Evolutionary conservation across 1,284 basidiomycete genomes (phyloP).

Genomic region (Hymenochaete sp.): DNA sequence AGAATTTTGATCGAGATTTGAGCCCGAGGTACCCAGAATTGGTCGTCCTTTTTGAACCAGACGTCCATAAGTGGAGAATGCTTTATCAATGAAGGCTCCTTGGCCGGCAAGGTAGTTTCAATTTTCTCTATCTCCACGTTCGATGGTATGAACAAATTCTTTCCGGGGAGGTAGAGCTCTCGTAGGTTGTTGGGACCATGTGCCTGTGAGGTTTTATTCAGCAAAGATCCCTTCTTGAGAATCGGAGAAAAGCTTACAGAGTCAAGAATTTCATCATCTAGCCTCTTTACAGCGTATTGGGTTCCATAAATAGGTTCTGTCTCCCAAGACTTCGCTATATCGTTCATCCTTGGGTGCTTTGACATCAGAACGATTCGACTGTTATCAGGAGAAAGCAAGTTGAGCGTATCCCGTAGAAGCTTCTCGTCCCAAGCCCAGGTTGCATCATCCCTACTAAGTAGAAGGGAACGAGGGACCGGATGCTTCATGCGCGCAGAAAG

Average conservation of each 20-base stretch:
- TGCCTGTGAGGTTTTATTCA: no score
- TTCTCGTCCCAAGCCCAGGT: slow-evolving; percentile 71
- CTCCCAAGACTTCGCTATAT: slow-evolving; percentile 46
- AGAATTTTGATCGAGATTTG: slow-evolving; percentile 62
- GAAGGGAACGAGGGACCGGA: slow-evolving; percentile 73
- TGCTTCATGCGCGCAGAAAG: slow-evolving; percentile 74
- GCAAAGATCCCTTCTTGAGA: no score
- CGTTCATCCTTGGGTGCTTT: slow-evolving; percentile 52
- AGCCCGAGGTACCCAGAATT: slow-evolving; percentile 89
- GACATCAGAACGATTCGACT: slow-evolving; percentile 76
- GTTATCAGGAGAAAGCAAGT: slow-evolving; percentile 50
- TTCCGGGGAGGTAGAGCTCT: slow-evolving; percentile 73
- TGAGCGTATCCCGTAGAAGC: slow-evolving; percentile 58
- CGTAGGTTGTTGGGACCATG: slow-evolving; percentile 46
- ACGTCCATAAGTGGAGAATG: slow-evolving; percentile 65
- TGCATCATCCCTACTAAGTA: slow-evolving; percentile 69
- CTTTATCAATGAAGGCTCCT: slow-evolving; percentile 68
- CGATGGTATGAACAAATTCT: slow-evolving; percentile 87
- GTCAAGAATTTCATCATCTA: slow-evolving; percentile 55
- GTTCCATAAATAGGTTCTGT: slow-evolving; percentile 85
- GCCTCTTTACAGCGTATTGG: slow-evolving; percentile 62
- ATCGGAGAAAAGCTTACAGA: no score
- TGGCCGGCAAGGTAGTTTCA: slow-evolving; percentile 58
- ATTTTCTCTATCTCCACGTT: slow-evolving; percentile 76
- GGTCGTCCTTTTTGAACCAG: slow-evolving; percentile 96